Evolutionary conservation across 176 grass and related monocot genomes (phyloP).

Genomic region (Oryza brachyantha): DNA sequence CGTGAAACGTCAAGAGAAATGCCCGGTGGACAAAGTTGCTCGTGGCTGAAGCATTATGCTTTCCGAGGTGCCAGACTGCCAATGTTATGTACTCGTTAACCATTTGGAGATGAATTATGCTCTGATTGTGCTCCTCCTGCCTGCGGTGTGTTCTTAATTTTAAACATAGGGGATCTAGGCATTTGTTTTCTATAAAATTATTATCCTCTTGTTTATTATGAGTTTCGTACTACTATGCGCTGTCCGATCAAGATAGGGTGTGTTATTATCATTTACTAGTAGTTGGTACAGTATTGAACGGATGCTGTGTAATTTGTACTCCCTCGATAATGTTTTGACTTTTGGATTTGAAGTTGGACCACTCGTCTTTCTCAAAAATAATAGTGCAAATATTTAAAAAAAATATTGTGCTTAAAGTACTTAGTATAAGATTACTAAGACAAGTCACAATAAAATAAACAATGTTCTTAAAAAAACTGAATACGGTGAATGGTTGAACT

Average conservation of each 20-base stretch:
- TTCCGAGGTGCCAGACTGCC: background rate
- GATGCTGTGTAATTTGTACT: background rate
- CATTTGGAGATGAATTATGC: background rate
- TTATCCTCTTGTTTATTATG: background rate
- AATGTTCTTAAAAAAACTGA: no score
- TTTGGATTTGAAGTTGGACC: no score
- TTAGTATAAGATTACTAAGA: no score
- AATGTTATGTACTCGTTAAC: background rate
- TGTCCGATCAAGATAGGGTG: background rate
- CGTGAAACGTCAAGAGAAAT: background rate
- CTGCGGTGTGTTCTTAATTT: background rate
- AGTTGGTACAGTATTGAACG: background rate
- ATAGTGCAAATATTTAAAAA: no score
- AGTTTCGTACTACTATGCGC: background rate
- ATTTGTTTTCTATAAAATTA: background rate
- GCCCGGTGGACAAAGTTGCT: background rate
- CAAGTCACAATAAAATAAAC: no score
- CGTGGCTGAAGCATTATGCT: background rate
- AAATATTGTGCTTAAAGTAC: no score
- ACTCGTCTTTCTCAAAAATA: no score
- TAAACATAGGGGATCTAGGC: background rate
- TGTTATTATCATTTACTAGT: background rate
- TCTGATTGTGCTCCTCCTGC: background rate
- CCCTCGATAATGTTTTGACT: no score
- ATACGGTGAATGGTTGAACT: no score